Conservation (phyloP, 257 asterid genomes). For the Solanum habrochaites region DNA sequence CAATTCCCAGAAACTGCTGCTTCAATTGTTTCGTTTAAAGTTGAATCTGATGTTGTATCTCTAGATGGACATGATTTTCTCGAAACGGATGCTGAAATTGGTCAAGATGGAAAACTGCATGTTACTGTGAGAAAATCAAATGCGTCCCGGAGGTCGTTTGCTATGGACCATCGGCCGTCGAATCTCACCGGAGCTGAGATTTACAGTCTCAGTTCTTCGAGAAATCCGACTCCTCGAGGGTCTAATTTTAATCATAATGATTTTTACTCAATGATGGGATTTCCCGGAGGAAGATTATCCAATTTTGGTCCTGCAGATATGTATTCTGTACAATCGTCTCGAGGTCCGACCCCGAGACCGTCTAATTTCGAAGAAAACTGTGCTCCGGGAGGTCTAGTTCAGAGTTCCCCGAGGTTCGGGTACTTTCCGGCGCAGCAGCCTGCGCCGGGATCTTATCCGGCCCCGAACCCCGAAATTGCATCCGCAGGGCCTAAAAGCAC, state of each 20-base stretch:
- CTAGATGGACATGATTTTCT: slow-evolving; percentile 89
- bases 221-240: slow-evolving; percentile 42
- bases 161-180: slow-evolving; percentile 37
- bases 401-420: slow-evolving; percentile 65
- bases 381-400: slow-evolving; percentile 37
- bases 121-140: slow-evolving; percentile 76
- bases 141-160: slow-evolving; percentile 67
- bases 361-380: slow-evolving; percentile 83
- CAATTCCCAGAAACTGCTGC: slow-evolving; percentile 93
- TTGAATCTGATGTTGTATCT: slow-evolving; percentile 91
- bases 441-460: slow-evolving; percentile 54
- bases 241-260: slow-evolving; percentile 41
- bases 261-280: slow-evolving; percentile 54
- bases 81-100: slow-evolving; percentile 81
- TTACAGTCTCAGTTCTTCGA: slow-evolving; percentile 35
- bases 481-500: slow-evolving; percentile 35
- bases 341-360: slow-evolving; percentile 90
- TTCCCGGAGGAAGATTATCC: slow-evolving; percentile 59
- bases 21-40: slow-evolving; percentile 76
- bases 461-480: slow-evolving; percentile 87
- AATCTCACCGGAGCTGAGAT: slow-evolving; percentile 49
- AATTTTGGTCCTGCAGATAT: slow-evolving; percentile 64
- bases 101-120: slow-evolving; percentile 81
- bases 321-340: slow-evolving; percentile 81
- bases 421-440: slow-evolving; percentile 40